Conservation (phyloP, 2,329 filamentous ascomycete species). For the Stachybotrys elegans region DNA sequence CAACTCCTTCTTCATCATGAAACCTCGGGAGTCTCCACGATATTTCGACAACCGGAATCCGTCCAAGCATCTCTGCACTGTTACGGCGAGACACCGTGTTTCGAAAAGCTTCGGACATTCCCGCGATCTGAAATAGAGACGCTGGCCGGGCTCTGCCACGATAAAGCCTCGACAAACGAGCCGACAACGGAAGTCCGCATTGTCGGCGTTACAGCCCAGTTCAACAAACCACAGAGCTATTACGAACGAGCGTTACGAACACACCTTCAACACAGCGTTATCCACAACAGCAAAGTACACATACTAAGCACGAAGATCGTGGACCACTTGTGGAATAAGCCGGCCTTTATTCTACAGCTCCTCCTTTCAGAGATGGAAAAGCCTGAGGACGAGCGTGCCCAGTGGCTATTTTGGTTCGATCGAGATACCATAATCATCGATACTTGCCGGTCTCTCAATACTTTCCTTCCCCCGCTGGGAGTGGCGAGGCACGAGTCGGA, state of each 20-base stretch:
- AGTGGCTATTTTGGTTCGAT: slow-evolving; percentile 31
- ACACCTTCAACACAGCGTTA: neutral
- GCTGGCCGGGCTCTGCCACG: too few relatives aligned
- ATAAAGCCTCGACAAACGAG: too few relatives aligned
- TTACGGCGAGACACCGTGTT: too few relatives aligned
- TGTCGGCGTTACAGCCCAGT: neutral
- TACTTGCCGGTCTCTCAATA: neutral
- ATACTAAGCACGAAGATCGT: slow-evolving; percentile 24
- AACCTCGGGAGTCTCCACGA: too few relatives aligned
- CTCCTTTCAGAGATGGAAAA: slow-evolving; percentile 33
- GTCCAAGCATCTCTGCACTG: too few relatives aligned
- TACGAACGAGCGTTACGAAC: neutral
- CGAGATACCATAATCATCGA: slow-evolving; percentile 6
- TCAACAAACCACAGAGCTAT: neutral
- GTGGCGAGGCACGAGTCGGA: neutral
- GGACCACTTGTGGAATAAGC: slow-evolving; percentile 31
- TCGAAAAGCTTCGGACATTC: too few relatives aligned
- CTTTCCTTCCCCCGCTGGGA: neutral
- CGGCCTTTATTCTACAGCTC: slow-evolving; percentile 30
- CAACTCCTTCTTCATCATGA: too few relatives aligned
- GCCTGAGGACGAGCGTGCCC: slow-evolving; percentile 27
- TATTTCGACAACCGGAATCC: too few relatives aligned
- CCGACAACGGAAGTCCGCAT: too few relatives aligned
- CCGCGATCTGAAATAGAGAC: too few relatives aligned
- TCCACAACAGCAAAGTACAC: neutral